Evolutionary conservation across 2,329 filamentous ascomycete species (phyloP), one percentile per base, ranked within the genome.

Genomic region (Penicillium fuscoglaucum): DNA sequence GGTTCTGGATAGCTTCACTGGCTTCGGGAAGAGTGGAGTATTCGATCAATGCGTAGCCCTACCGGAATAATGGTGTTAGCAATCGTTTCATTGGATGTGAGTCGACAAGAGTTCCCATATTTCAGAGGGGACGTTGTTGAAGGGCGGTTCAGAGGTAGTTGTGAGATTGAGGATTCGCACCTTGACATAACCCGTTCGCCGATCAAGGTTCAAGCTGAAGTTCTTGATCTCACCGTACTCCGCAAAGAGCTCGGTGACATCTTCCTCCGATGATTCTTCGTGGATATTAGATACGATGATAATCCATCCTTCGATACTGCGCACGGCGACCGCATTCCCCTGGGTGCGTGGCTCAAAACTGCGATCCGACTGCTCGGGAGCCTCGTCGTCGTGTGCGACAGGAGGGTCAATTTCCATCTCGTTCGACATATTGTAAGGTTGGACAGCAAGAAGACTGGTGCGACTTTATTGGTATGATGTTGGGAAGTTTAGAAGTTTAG

Each of bases 261-360:
- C 86, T 73, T 88, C 86, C 70, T 88, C 86, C n/a, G 80, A 83
- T 10, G 86, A 84, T 70, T 88, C 86, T 69, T 88, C 86, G 66
- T 88, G 85, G 37, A 88, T 84, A 64, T 88, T 88, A n/a, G 85
- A 86, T 55, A 82, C 85, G n/a, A 87, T 81, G 61, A 88, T 80
- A 70, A 88, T 88, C 86, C 86, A 88, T 62, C 86, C 86, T 71
- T 88, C 86, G 66, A 88, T 88, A 67, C 83, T 86, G 71, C 86
- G 84, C 46, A 88, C 86, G 9, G 85, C 85, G 75, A 80, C 79
- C 28, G 79, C 78, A 58, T 75, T 76, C 21, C 76, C 67, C 31
- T 75, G 67, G 47, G 79, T 81, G 64, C 74, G 77, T 50, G 76
- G 72, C 62, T 81, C 79, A 58, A 68, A 68, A 44, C 69, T 70